Conservation (phyloP, 805 yeast species). For the Wickerhamiella parazyma region DNA sequence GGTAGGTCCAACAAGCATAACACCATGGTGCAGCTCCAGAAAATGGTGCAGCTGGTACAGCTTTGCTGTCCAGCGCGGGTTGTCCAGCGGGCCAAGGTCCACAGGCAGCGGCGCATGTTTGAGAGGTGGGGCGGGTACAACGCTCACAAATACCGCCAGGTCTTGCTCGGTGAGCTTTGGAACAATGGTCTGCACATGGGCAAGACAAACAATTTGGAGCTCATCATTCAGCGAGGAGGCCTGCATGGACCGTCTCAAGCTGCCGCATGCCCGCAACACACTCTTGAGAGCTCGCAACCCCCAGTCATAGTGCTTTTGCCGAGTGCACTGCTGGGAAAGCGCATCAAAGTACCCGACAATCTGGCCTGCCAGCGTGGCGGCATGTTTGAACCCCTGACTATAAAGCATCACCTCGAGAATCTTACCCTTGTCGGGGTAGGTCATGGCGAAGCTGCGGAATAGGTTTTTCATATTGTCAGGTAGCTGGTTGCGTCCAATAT, state of each 20-base stretch:
- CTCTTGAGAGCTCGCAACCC: slow-evolving; percentile 73
- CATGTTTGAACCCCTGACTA: slow-evolving; percentile 52
- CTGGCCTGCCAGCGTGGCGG: slow-evolving; percentile 32
- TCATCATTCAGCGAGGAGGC: not conserved
- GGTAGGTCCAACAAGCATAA: slow-evolving; percentile 65
- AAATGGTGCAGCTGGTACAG: slow-evolving; percentile 49
- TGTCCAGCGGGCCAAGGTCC: slow-evolving; percentile 20
- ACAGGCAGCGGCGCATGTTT: not conserved
- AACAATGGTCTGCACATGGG: slow-evolving; percentile 41
- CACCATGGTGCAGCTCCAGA: slow-evolving; percentile 55
- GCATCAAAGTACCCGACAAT: slow-evolving; percentile 43
- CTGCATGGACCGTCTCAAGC: slow-evolving; percentile 19
- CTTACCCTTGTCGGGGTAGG: slow-evolving; percentile 49
- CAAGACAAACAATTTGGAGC: slow-evolving; percentile 35
- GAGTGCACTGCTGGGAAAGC: slow-evolving; percentile 32
- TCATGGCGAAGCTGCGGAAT: slow-evolving; percentile 65
- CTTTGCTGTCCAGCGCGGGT: slow-evolving; percentile 39
- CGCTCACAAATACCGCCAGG: slow-evolving; percentile 17
- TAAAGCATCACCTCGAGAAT: slow-evolving; percentile 63
- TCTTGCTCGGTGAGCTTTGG: slow-evolving; percentile 57
- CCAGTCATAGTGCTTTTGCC: slow-evolving; percentile 75
- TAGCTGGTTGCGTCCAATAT: slow-evolving; percentile 64
- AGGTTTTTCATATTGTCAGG: slow-evolving; percentile 78
- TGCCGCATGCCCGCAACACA: slow-evolving; percentile 47
- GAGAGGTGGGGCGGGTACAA: not conserved